Base-by-base conservation (phyloP, 331 rosid species). In the Dryas integrifolia region DNA sequence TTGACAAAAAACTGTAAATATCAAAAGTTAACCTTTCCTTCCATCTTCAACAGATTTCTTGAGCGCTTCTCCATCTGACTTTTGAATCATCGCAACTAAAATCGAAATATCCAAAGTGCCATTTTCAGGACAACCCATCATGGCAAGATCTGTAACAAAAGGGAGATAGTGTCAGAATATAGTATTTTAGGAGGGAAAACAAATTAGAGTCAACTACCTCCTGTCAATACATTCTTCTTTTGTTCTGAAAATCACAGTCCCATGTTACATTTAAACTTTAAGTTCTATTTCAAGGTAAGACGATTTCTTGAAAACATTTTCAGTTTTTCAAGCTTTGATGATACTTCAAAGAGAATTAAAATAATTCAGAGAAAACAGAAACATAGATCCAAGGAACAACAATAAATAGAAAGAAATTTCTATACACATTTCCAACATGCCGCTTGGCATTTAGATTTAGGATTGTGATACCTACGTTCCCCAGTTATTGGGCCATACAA, bases 61-160 rank as follows among this genome's bases (percentile, higher is more conserved):
- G 68, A 95, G 80, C 72, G 58, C 16, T 14, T 87, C 92, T 83
- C 96, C 98, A 4, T 57, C 62, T 35, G 97, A 60, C 75, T 83
- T 85, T 24, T 90, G 58, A 67, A 92, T 73, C 90, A 82, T 78
- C 71, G 87, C 93, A 63, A 83, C 88, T 61, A 92, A 96, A 82
- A 95, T 88, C 4, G 96, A 79, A 76, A 95, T 59, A 55, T 83
- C 76, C 76, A 79, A 40, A 62, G 85, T 61, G 75, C 45, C 82
- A 24, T 69, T 83, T 48, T 75, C 83, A 74, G 92, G 47, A 81
- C 99, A 95, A 11, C 63, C 76, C 90, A 95, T 92, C 82, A 82
- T 82, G 79, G 75, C 51, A 73, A 95, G 82, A 1, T 74, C 99
- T 95, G 88, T 59, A 43, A 77, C 10, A 69, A 84, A 67, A 64